phyloP scores from a whole-genome alignment of 164 flowering plant genomes.

The Warburgia ugandensis region DNA sequence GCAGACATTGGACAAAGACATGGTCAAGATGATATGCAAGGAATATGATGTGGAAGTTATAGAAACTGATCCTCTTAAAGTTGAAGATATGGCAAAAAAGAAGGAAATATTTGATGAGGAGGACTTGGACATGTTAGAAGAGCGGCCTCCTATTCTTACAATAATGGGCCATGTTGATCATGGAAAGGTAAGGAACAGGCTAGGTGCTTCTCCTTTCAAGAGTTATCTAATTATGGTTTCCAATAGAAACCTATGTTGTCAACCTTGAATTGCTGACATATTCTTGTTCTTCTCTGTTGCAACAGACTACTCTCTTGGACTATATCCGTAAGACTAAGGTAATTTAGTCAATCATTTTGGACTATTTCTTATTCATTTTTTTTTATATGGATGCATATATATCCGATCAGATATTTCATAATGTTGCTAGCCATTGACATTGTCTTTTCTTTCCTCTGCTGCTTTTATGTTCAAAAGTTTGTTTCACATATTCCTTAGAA shows the following conservation, averaged over 20 bases:
- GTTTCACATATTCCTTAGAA: background rate
- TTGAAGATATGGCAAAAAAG: conserved; percentile 85
- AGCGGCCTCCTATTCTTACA: conserved; percentile 86
- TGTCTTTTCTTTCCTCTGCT: background rate
- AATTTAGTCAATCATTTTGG: conserved; percentile 12
- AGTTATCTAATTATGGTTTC: background rate
- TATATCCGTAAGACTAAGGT: conserved; percentile 88
- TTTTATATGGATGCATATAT: background rate
- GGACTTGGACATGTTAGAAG: conserved; percentile 75
- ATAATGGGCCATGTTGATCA: conserved; percentile 99
- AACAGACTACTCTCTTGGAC: conserved; percentile 95
- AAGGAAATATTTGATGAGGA: conserved; percentile 80
- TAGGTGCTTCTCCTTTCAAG: background rate
- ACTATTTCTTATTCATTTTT: background rate
- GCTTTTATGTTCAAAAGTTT: background rate
- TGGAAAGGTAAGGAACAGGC: conserved; percentile 57
- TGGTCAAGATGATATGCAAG: conserved; percentile 84
- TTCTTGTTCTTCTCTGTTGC: conserved; percentile 19
- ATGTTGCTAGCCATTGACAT: background rate
- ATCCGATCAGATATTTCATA: background rate
- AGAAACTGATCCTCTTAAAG: conserved; percentile 57
- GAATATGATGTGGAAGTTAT: conserved; percentile 81
- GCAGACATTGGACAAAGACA: conserved; percentile 60
- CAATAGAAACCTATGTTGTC: background rate
- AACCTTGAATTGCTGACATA: conserved; percentile 15